These are phyloP conservation scores for Debaryomyces coudertii DNA, from an alignment of 1,139 yeast genomes.

Conservation along the genomic window DNA sequence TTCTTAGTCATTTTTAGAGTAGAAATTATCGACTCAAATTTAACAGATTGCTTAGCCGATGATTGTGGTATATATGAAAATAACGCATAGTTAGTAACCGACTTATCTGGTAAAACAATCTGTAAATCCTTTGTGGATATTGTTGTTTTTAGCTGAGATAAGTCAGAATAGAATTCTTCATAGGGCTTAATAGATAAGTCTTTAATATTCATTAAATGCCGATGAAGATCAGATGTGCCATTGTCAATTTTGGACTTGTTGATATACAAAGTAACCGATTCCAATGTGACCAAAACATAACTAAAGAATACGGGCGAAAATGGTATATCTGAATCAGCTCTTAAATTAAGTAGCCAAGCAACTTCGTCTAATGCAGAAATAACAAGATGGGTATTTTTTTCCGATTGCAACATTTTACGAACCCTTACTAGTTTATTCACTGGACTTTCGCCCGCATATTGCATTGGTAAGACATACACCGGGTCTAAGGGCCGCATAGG, in stretches of 20 bases:
- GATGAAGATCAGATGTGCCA: constrained; percentile 20
- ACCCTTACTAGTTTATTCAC: constrained; percentile 35
- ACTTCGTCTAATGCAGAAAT: constrained; percentile 54
- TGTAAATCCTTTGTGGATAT: constrained; percentile 19
- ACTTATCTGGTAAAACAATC: constrained; percentile 37
- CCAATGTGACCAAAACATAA: constrained; percentile 41
- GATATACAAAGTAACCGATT: constrained; percentile 39
- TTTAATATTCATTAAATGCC: constrained; percentile 32
- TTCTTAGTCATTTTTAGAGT: constrained; percentile 43
- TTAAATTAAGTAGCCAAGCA: constrained; percentile 57
- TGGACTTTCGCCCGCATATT: constrained; percentile 50
- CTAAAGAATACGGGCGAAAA: constrained; percentile 56
- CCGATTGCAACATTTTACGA: constrained; percentile 26
- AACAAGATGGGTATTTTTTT: constrained; percentile 33
- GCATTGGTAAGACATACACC: constrained; percentile 39
- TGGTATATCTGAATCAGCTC: constrained; percentile 49
- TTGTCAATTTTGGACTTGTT: constrained; percentile 35
- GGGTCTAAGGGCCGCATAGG: constrained; percentile 44
- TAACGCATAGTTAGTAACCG: constrained; percentile 39
- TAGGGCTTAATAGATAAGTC: constrained; percentile 36
- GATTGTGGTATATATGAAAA: constrained; percentile 34
- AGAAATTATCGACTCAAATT: constrained; percentile 38
- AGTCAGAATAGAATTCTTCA: constrained; percentile 34
- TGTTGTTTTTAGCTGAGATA: constrained; percentile 26
- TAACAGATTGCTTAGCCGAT: constrained; percentile 27